Evolutionary conservation across 495 filamentous ascomycete genomes (phyloP), one percentile per base, ranked within the genome.

Genomic region (Lichenothelia convexa): DNA sequence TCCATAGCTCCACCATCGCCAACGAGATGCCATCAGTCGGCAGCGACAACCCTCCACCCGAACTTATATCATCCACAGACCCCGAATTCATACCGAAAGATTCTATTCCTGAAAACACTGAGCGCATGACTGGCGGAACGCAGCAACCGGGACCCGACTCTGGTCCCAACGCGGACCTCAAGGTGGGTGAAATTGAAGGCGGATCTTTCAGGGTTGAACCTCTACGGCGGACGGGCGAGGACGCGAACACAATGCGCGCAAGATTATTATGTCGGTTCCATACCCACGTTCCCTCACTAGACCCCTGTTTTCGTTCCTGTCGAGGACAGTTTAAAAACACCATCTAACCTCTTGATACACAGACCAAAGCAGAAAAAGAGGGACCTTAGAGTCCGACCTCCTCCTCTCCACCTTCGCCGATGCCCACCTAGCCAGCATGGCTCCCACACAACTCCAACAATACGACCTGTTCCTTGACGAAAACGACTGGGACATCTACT

Each of bases 401-500:
- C 71, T 97, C 44, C 78, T 95, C 41, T 93, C 83, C 26, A 97
- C 89, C 43, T 97, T 97, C 54, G 91, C 89, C 27, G 73, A 89
- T 42, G 61, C 63, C 26, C 64, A 89, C 56, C 72, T 97, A 9
- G 49, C 59, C 7, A 55, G 58, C 31, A 93, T 97, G 87, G 67
- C 65, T 0, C 58, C 60, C 3, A 58, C 63, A 33, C 82, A 87
- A 48, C 70, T 97, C 38, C 53, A 68, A 41, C 73, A 91, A 56
- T 95, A 86, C 61, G 91, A 95, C 56, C 61, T 67, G 12, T 94
- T 97, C 67, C 72, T 97, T 32, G 89, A 97, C 61, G 89, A 97
- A 57, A 95, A 95, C 54, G 89, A 97, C 58, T 97, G 89, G 89
- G 89, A 97, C 54, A 95, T 97, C 41, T 97, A 97, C 64, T 97